Percentiles rank a stretch among this genome's conserved stretches.
Evolutionary conservation across 257 asterid species (phyloP).

Genomic region (Thymus quinquecostatus): DNA sequence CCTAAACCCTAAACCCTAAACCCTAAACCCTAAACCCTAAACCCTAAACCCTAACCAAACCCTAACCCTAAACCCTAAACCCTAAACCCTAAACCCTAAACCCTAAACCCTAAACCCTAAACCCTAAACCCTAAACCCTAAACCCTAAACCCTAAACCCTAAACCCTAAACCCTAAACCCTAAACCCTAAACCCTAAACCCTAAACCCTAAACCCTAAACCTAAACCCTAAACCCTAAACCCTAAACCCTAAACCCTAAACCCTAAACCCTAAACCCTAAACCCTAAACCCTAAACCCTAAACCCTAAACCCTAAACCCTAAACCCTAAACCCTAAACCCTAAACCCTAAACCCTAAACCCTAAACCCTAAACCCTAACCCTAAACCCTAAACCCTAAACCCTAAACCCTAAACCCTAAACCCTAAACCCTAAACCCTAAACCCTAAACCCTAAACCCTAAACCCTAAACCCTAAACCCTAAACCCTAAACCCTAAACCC

Average conservation of each 20-base stretch:
- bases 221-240: slow-evolving; percentile 9
- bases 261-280: too few relatives aligned
- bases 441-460: not conserved
- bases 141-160: not conserved
- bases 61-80: too few relatives aligned
- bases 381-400: not conserved
- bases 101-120: not conserved
- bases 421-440: slow-evolving; percentile 1
- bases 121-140: too few relatives aligned
- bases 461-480: slow-evolving; percentile 12
- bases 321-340: not conserved
- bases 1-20: too few relatives aligned
- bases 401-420: not conserved
- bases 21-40: too few relatives aligned
- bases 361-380: too few relatives aligned
- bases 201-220: not conserved
- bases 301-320: too few relatives aligned
- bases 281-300: too few relatives aligned
- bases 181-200: not conserved
- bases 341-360: not conserved
- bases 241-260: not conserved
- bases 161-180: slow-evolving; percentile 3
- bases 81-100: too few relatives aligned
- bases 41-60: not conserved
- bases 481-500: slow-evolving; percentile 3